Conservation (phyloP, 305 asterid genomes). For the Striga hermonthica region DNA sequence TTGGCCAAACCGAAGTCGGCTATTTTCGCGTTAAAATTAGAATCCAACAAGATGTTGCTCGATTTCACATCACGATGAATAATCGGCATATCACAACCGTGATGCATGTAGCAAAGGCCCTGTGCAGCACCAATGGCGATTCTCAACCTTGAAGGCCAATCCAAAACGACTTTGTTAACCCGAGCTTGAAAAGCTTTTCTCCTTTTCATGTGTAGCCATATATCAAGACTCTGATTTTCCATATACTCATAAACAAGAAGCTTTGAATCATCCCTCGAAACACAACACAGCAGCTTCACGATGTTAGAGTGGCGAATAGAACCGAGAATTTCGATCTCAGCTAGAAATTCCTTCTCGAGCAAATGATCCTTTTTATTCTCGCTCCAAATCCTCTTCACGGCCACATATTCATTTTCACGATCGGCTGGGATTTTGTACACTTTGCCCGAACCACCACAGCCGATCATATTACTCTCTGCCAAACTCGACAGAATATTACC, state of each 20-base stretch:
- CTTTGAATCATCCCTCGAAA: constrained; percentile 69
- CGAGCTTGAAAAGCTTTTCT: constrained; percentile 30
- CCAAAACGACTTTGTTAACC: constrained; percentile 37
- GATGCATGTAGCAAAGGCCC: constrained; percentile 90
- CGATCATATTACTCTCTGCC: constrained; percentile 64
- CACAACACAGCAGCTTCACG: constrained; percentile 82
- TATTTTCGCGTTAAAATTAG: constrained; percentile 62
- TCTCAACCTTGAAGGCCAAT: constrained; percentile 75
- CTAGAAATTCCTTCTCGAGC: constrained; percentile 69
- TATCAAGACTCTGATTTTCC: constrained; percentile 79
- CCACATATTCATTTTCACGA: constrained; percentile 48
- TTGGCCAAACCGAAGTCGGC: constrained; percentile 92
- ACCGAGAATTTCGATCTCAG: constrained; percentile 76
- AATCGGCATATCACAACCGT: constrained; percentile 70
- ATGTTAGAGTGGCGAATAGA: constrained; percentile 78
- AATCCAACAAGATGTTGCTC: constrained; percentile 84
- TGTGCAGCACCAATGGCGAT: constrained; percentile 81
- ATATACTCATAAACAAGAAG: constrained; percentile 84
- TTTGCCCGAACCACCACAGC: constrained; percentile 86
- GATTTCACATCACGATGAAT: constrained; percentile 86
- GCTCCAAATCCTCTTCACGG: constrained; percentile 72
- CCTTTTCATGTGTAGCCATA: constrained; percentile 63
- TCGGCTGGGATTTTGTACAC: constrained; percentile 60
- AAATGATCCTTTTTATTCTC: constrained; percentile 41
- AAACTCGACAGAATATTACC: constrained; percentile 53